Evolutionary conservation across 345 rosid species (phyloP).

Genomic region (Gossypium herbaceum): DNA sequence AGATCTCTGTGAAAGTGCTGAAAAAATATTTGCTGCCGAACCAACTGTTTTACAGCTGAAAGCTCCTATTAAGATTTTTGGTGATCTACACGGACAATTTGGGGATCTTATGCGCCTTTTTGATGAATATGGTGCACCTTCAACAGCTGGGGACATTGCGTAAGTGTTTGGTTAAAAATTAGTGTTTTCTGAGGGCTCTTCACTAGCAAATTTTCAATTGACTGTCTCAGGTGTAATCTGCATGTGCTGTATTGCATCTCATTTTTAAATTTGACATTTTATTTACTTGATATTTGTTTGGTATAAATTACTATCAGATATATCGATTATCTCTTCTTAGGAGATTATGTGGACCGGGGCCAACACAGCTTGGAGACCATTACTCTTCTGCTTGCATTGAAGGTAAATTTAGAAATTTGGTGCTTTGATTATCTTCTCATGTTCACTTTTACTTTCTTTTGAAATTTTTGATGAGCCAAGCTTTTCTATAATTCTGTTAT

Average conservation of each 20-base stretch:
- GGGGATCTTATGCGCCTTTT: constrained; percentile 99
- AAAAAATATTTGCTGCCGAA: constrained; percentile 75
- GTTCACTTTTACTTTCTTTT: neutral
- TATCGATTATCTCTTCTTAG: constrained; percentile 96
- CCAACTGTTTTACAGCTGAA: constrained; percentile 83
- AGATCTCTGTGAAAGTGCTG: constrained; percentile 88
- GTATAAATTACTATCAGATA: constrained; percentile 54
- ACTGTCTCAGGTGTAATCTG: neutral
- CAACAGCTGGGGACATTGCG: constrained; percentile 99
- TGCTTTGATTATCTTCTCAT: neutral
- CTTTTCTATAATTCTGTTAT: constrained; percentile 21
- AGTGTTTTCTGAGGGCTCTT: neutral
- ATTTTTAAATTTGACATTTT: constrained; percentile 3
- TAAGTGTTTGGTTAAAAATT: constrained; percentile 35
- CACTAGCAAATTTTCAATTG: neutral
- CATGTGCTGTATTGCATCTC: neutral
- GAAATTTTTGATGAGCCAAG: constrained; percentile 11
- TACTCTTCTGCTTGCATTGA: constrained; percentile 86
- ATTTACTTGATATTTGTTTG: constrained; percentile 19
- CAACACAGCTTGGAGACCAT: constrained; percentile 99
- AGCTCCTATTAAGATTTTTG: constrained; percentile 93
- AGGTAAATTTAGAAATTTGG: constrained; percentile 42
- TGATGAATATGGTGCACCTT: constrained; percentile 96
- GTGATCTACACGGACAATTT: constrained; percentile 98
- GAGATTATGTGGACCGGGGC: constrained; percentile 98